These are phyloP conservation scores for Rheum nobile DNA, from an alignment of 148 eudicot species.

Conservation along the genomic window DNA sequence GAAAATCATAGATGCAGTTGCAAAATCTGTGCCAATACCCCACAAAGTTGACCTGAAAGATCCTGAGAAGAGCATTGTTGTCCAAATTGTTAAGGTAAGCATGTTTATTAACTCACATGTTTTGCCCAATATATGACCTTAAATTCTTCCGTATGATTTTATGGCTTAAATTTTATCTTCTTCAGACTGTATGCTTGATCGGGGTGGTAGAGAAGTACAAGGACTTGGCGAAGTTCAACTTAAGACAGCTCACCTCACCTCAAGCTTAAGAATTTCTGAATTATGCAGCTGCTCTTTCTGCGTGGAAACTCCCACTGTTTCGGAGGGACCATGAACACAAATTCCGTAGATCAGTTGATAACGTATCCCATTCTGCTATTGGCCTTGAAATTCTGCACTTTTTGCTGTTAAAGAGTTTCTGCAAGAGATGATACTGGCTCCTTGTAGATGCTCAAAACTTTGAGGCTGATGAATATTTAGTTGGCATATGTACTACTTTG, in stretches of 20 bases:
- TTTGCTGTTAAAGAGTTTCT: background rate
- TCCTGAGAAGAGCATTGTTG: slow-evolving; percentile 77
- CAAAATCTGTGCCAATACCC: slow-evolving; percentile 70
- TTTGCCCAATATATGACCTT: background rate
- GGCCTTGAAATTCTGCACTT: background rate
- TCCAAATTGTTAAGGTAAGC: slow-evolving; percentile 80
- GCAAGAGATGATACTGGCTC: background rate
- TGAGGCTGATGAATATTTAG: background rate
- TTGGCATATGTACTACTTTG: background rate
- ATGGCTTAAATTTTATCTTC: background rate
- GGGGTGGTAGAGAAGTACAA: slow-evolving; percentile 93
- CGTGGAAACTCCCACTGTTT: background rate
- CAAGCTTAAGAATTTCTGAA: background rate
- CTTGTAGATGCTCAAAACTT: background rate
- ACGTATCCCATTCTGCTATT: no score
- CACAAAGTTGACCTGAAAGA: slow-evolving; percentile 93
- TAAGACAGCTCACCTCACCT: slow-evolving; percentile 74
- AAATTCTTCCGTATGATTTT: background rate
- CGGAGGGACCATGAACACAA: background rate
- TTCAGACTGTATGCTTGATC: slow-evolving; percentile 88
- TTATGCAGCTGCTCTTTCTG: background rate
- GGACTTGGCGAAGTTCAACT: slow-evolving; percentile 80
- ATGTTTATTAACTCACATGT: background rate
- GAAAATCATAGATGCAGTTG: slow-evolving; percentile 82
- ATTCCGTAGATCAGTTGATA: background rate